Base-by-base conservation (phyloP, 2,329 filamentous ascomycete genomes). In the Coniochaeta prunicola region DNA sequence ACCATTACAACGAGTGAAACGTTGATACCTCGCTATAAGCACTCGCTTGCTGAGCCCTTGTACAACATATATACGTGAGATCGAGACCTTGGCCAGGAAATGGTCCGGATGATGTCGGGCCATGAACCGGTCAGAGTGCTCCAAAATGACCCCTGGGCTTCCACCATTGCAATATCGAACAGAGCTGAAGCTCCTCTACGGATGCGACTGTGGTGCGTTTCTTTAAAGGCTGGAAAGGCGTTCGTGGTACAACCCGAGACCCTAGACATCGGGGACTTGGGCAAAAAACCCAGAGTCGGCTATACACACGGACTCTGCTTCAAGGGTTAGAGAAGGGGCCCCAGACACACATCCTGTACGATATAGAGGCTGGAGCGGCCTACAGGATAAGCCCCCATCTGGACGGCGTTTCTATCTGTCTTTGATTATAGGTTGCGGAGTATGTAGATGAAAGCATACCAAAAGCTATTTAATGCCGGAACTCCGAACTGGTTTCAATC, bases 1-100 rank as follows among this genome's bases (percentile, higher is more conserved):
- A 92, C 73, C 90, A 96, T 74, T 93, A 91, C 78, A 93, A 96
- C 71, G 90, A 96, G 77, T 93, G 81, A 79, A 59, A 57, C n/a
- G 21, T 2, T n/a, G 36, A 17, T 26, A n/a, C 4, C 26, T 6
- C 45, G 4, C 24, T 50, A 17, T 7, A 13, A 50, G 45, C 45
- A 28, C 13, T 10, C 30, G 13, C 8, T 12, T 24, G 3, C 19
- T 3, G 12, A 45, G 40, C 40, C 9, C 40, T 21, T 10, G 40
- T 45, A 45, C 17, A 21, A 45, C 40, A 45, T 4, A 21, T 9
- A 5, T 38, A 45, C 40, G 5, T 9, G 24, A 50, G 45, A 17
- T 28, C 21, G 9, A 17, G 45, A n/a, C 10, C 24, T 6, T 12
- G 45, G 3, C n/a, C 42, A 40, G 17, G 38, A 15, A 45, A 2